These are phyloP conservation scores for Colletotrichum theobromicola DNA, from an alignment of 2,329 filamentous ascomycete species.

Conservation along the genomic window DNA sequence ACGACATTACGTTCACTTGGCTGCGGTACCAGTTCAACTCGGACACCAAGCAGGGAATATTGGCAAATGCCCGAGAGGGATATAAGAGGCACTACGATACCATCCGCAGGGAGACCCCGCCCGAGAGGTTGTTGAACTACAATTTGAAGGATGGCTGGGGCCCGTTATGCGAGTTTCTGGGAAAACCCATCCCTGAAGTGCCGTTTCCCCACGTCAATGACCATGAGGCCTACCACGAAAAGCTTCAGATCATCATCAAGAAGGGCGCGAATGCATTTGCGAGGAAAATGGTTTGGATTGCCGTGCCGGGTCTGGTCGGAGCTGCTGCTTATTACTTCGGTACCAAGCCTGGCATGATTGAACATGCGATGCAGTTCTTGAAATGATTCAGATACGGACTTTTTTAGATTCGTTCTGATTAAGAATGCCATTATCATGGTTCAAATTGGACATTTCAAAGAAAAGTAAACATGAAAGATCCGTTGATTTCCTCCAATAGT, in stretches of 20 bases:
- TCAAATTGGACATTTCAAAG: too few relatives aligned
- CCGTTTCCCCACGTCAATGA: slow-evolving; percentile 24
- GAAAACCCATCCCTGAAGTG: slow-evolving; percentile 32
- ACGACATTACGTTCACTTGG: slow-evolving; percentile 19
- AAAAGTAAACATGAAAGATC: too few relatives aligned
- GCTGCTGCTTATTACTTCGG: not conserved
- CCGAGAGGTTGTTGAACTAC: slow-evolving; percentile 15
- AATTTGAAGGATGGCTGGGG: slow-evolving; percentile 36
- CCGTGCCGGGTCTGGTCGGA: not conserved
- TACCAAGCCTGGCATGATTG: not conserved
- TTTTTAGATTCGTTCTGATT: not conserved
- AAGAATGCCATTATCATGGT: too few relatives aligned
- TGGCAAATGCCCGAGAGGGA: slow-evolving; percentile 20
- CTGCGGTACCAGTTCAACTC: slow-evolving; percentile 29
- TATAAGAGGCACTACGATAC: slow-evolving; percentile 3
- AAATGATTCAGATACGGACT: not conserved
- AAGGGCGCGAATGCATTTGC: not conserved
- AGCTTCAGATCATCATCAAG: not conserved
- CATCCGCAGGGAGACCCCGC: not conserved
- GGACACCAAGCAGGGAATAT: not conserved
- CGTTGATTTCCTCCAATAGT: too few relatives aligned
- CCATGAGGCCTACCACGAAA: slow-evolving; percentile 1
- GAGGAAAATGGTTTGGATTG: not conserved
- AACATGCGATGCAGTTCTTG: not conserved
- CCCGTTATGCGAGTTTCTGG: slow-evolving; percentile 40